These are phyloP conservation scores for Vittaforma corneae DNA, from an alignment of 371 early-diverging fungal genomes.

Conservation along the genomic window DNA sequence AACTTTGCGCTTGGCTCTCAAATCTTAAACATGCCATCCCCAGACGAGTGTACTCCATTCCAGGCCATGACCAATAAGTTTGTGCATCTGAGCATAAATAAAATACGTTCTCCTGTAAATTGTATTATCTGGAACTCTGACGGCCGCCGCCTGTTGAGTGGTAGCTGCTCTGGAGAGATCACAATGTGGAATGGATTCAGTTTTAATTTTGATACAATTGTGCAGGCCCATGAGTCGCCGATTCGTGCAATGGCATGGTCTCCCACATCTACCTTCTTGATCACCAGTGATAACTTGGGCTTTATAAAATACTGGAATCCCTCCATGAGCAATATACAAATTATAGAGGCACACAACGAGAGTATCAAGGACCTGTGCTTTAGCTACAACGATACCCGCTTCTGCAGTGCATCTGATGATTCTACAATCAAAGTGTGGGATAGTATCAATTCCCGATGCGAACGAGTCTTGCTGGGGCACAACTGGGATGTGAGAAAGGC, in stretches of 20 bases:
- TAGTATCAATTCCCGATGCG: constrained; percentile 75
- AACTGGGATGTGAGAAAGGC: constrained; percentile 96
- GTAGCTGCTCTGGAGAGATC: constrained; percentile 90
- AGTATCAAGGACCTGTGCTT: constrained; percentile 75
- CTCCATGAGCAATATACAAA: constrained; percentile 89
- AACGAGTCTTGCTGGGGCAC: constrained; percentile 67
- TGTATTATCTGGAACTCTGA: constrained; percentile 93
- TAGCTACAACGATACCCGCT: constrained; percentile 76
- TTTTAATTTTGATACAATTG: constrained; percentile 96
- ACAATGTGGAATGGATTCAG: constrained; percentile 96
- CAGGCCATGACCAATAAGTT: constrained; percentile 74
- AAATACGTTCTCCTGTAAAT: constrained; percentile 82
- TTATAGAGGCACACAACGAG: constrained; percentile 79
- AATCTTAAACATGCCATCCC: constrained; percentile 23
- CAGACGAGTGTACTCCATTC: constrained; percentile 59
- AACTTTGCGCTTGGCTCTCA: constrained; percentile 27
- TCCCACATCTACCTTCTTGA: constrained; percentile 84
- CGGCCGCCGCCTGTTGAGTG: constrained; percentile 88
- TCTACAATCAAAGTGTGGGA: constrained; percentile 88
- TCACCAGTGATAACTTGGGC: constrained; percentile 85
- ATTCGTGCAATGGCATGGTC: constrained; percentile 93
- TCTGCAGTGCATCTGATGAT: constrained; percentile 93
- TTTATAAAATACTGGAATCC: constrained; percentile 96
- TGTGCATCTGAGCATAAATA: constrained; percentile 90
- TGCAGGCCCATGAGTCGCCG: constrained; percentile 71